A percentile compares a stretch with the other conserved stretches of the same genome.
Evolutionary conservation across 768 basidiomycete species (phyloP).

Genomic region (Collybia nuda): DNA sequence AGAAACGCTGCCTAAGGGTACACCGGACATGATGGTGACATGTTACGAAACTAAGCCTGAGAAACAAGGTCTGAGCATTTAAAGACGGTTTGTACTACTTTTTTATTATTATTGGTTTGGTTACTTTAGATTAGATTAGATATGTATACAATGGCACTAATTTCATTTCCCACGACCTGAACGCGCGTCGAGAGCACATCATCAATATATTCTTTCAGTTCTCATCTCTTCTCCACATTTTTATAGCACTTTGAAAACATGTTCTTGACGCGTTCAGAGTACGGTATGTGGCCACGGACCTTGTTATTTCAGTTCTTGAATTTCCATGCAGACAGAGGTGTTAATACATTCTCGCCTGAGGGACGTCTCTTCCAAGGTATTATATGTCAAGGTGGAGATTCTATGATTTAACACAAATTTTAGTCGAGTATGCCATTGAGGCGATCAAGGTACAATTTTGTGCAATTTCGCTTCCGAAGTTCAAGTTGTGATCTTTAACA

Average conservation of each 20-base stretch:
- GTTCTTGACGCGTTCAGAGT: conserved; percentile 96
- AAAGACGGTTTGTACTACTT: too few relatives aligned
- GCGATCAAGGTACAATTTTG: conserved; percentile 82
- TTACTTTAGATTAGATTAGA: conserved; percentile 33
- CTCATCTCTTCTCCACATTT: conserved; percentile 17
- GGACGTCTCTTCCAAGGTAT: conserved; percentile 97
- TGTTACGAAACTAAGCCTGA: neutral
- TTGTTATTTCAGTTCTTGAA: neutral
- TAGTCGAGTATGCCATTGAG: conserved; percentile 98
- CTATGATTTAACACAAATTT: conserved; percentile 14
- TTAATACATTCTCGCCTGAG: conserved; percentile 98
- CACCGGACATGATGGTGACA: neutral
- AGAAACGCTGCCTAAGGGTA: neutral
- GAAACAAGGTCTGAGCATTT: too few relatives aligned
- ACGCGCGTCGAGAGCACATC: conserved; percentile 44
- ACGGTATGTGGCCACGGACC: conserved; percentile 50
- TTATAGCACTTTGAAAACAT: conserved; percentile 38
- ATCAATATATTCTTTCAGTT: conserved; percentile 28
- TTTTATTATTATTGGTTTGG: neutral
- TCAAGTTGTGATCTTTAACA: conserved; percentile 29
- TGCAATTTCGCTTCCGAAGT: neutral
- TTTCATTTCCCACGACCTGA: conserved; percentile 37
- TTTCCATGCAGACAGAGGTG: conserved; percentile 75
- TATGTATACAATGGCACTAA: conserved; percentile 6
- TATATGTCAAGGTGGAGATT: conserved; percentile 13